Conservation (phyloP, 169 alveolate genomes). For the Plasmodium ovale region DNA sequence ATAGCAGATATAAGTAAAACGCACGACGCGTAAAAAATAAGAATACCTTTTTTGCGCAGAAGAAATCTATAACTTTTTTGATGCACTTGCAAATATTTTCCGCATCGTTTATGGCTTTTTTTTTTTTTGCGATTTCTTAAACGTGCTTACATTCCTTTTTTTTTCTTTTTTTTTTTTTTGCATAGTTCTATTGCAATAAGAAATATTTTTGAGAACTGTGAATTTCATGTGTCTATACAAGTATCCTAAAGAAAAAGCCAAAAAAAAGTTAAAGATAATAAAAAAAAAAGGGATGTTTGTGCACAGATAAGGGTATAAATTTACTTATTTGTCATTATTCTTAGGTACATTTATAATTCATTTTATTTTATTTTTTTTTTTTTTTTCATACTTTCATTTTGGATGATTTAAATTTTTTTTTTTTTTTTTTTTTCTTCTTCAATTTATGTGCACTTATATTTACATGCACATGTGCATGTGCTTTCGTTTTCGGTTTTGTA, state of each 20-base stretch:
- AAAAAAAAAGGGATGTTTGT: neutral
- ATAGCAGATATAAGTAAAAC: no score
- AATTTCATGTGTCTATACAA: neutral
- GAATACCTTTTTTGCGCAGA: no score
- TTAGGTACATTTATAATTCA: neutral
- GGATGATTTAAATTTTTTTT: neutral
- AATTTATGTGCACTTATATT: slow-evolving; percentile 1
- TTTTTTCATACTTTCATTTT: neutral
- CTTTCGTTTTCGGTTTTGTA: neutral
- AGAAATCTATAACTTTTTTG: no score
- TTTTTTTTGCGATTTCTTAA: no score
- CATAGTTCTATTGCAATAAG: neutral
- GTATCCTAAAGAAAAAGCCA: no score
- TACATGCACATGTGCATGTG: neutral
- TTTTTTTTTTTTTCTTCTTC: neutral
- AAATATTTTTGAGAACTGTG: neutral
- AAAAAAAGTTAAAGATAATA: no score
- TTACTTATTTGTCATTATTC: neutral
- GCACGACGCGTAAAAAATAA: no score
- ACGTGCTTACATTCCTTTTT: no score
- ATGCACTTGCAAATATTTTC: no score
- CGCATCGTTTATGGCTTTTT: no score
- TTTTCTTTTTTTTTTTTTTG: no score
- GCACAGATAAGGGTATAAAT: neutral
- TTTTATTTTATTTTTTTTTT: neutral